Conservation (phyloP, 176 grass and related monocot genomes). For the Alopecurus myosuroides region DNA sequence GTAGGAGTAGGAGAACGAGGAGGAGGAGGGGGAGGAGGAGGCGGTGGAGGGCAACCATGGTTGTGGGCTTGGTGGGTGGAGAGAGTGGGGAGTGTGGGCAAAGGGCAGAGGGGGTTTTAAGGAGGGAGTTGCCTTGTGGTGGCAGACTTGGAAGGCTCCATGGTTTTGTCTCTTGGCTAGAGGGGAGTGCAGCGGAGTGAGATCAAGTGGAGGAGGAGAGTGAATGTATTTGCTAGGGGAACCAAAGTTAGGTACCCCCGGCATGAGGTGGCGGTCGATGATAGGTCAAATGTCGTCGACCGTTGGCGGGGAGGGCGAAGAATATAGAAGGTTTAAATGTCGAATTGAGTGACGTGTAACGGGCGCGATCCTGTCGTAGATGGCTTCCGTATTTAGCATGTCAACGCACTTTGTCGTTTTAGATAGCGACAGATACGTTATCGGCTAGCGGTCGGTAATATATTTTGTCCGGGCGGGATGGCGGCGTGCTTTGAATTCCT, state of each 20-base stretch:
- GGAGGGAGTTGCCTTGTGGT: constrained; percentile 19
- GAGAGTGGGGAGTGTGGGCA: constrained; percentile 9
- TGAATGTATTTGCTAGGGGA: neutral
- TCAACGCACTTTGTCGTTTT: neutral
- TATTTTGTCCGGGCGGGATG: neutral
- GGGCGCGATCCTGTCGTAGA: neutral
- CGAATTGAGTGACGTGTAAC: neutral
- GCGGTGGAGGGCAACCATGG: constrained; percentile 28
- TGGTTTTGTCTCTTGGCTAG: constrained; percentile 8
- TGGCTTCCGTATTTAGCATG: neutral
- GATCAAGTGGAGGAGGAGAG: neutral
- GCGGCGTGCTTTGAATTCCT: neutral
- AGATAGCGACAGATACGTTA: neutral
- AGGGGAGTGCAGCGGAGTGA: neutral
- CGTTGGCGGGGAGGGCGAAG: neutral
- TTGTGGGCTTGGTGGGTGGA: constrained; percentile 11
- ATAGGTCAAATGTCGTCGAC: neutral
- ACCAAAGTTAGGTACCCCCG: neutral
- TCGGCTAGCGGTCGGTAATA: neutral
- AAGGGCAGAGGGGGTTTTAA: constrained; percentile 20
- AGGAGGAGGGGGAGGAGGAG: constrained; percentile 6
- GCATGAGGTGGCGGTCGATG: neutral
- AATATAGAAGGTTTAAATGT: neutral
- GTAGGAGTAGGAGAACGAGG: neutral
- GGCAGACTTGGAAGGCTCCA: constrained; percentile 26